Evolutionary conservation across 352 stramenopile genomes (phyloP), one percentile per base, ranked within the genome.

Genomic region (Saprolegnia parasitica): DNA sequence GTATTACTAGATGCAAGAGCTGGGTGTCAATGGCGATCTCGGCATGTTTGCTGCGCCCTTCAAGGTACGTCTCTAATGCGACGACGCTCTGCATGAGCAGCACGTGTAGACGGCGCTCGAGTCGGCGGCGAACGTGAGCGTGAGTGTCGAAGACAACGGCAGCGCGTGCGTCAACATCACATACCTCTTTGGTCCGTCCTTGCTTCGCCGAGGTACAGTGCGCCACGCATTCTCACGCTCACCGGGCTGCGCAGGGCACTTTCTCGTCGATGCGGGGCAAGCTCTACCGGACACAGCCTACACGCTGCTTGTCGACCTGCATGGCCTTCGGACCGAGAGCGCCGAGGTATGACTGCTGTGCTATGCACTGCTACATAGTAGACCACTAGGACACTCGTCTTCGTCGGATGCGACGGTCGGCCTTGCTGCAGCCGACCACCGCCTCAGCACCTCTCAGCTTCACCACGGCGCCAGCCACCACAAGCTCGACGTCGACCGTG

Each of bases 21-120:
- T 70, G 10, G 63, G 63, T n/a, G 54, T 70, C 13, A 60, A 21
- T 24, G 55, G 63, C 32, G 63, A 70, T 26, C 39, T 70, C n/a
- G 21, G 9, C 20, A 61, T 52, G 46, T 70, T 70, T 70, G 63
- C 63, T 11, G n/a, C 37, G 21, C 47, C 63, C 11, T 70, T 70
- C 39, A 70, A 70, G 63, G 63, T 70, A 70, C 23, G 5, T 18
- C 20, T 32, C 10, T 20, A 16, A 5, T 24, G n/a, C 42, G 26
- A 21, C 10, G 16, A 15, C 16, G 39, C 24, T 47, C 8, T 16
- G 10, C 16, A 3, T 4, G 29, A 66, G 10, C 46, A 18, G 6
- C 21, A n/a, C 9, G 20, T 49, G 24, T 61, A 68, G 62, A n/a
- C 62, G 10, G 63, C 63, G 39, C 23, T 70, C 5, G 24, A 16